phyloP scores from a whole-genome alignment of 371 early-diverging fungal genomes.

The Mucor racemosus region DNA sequence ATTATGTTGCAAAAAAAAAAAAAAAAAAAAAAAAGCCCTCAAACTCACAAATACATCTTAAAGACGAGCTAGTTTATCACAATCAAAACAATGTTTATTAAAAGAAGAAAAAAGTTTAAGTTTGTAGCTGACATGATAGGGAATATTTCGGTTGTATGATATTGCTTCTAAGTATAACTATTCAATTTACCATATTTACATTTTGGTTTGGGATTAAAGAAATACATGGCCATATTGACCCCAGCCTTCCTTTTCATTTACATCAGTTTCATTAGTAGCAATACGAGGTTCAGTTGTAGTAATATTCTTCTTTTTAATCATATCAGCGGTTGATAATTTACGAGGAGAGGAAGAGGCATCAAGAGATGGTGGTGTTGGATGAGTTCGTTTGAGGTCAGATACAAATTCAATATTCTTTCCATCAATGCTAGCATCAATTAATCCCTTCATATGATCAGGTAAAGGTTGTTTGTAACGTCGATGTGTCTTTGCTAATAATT shows the following conservation, averaged over 20 bases:
- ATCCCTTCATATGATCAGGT: constrained; percentile 19
- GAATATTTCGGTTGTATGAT: background rate
- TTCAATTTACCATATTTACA: background rate
- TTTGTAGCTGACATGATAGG: background rate
- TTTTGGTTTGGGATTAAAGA: background rate
- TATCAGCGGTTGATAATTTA: background rate
- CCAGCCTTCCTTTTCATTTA: constrained; percentile 9
- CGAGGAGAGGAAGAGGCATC: background rate
- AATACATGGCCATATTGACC: constrained; percentile 9
- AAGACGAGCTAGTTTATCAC: too few species aligned
- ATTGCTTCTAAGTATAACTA: background rate
- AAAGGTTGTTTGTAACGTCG: constrained; percentile 31
- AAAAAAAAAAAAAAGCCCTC: too few species aligned
- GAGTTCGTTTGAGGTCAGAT: constrained; percentile 9
- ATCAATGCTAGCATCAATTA: constrained; percentile 31
- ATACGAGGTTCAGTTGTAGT: background rate
- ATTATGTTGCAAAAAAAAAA: too few species aligned
- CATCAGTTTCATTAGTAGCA: constrained; percentile 1
- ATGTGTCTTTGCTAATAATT: constrained; percentile 30
- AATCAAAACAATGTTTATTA: too few species aligned
- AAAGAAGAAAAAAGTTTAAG: too few species aligned
- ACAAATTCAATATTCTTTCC: constrained; percentile 33
- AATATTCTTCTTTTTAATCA: background rate
- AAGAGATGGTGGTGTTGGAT: background rate
- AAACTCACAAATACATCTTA: too few species aligned